These are phyloP conservation scores for Boechera divaricarpa DNA, from an alignment of 345 rosid genomes.

Conservation along the genomic window DNA sequence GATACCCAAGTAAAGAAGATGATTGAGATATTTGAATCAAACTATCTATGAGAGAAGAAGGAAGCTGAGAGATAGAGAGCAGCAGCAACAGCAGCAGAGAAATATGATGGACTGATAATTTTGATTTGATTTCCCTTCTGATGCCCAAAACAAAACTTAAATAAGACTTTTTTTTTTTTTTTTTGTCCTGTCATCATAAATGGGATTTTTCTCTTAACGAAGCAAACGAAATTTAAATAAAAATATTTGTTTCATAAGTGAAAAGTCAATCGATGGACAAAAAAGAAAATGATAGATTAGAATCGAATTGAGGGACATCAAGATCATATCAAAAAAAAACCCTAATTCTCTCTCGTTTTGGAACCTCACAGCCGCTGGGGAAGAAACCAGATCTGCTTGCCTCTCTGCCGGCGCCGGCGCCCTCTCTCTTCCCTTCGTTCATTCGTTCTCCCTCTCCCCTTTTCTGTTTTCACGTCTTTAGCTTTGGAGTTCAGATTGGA, in stretches of 20 bases:
- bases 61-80: not conserved
- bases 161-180: not conserved
- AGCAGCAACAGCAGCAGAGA: not conserved
- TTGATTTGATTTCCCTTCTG: not conserved
- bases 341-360: no score
- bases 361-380: no score
- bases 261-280: no score
- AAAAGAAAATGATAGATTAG: not conserved
- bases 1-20: not conserved
- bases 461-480: no score
- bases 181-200: not conserved
- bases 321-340: no score
- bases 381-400: no score
- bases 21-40: slow-evolving; percentile 2
- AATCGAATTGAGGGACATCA: not conserved
- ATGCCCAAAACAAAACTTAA: not conserved
- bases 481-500: no score
- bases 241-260: not conserved
- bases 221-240: not conserved
- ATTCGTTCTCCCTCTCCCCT: no score
- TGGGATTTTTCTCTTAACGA: not conserved
- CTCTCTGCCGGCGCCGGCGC: no score
- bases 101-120: not conserved
- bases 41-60: not conserved
- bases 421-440: no score